Base-by-base conservation (phyloP, 257 asterid genomes). In the Solanum etuberosum region DNA sequence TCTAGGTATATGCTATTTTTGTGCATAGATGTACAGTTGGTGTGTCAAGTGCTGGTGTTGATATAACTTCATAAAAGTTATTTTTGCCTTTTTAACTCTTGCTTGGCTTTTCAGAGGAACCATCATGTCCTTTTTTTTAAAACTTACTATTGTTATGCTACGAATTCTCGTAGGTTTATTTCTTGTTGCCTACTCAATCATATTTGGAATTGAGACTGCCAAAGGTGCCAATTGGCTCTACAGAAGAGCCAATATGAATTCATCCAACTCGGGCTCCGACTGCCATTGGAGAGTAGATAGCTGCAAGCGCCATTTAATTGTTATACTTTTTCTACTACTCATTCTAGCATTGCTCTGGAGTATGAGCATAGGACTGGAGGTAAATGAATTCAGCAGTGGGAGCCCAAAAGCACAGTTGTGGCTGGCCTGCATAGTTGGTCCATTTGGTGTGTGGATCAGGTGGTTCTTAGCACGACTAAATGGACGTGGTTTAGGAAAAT, bases 391-490 rank as follows among this genome's bases (percentile, higher is more conserved):
- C 29, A 70, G 86, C 51, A 87, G 81, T 10, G 94, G 96, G 7
- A 89, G 92, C 35, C 77, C 89, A 34, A 88, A 88, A 83, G 95
- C 97, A 59, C 93, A 94, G 87, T 82, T 96, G 88, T 93, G 91
- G 92, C 86, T 97, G 80, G 99, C 94, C 70, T 95, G 98, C 89
- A 74, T 95, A 84, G 98, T 94, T 9, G 98, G 97, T 40, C 99
- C 99, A 13, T 89, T 94, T 85, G 99, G 99, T 16, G 99, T 96
- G 20, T 96, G 98, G 99, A 78, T 90, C 25, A 90, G 99, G 89
- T 96, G 98, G 98, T 91, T 87, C 86, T 91, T 97, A 76, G 98
- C 99, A 57, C 97, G 99, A 76, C 73, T 93, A 31, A 97, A 97
- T 73, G 99, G 99, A 15, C 93, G 90, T 13, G 98, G 98, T 32